A percentile compares a stretch with the other conserved stretches of the same genome.
Evolutionary conservation across 345 rosid species (phyloP).

Genomic region (Eucalyptus cloeziana): DNA sequence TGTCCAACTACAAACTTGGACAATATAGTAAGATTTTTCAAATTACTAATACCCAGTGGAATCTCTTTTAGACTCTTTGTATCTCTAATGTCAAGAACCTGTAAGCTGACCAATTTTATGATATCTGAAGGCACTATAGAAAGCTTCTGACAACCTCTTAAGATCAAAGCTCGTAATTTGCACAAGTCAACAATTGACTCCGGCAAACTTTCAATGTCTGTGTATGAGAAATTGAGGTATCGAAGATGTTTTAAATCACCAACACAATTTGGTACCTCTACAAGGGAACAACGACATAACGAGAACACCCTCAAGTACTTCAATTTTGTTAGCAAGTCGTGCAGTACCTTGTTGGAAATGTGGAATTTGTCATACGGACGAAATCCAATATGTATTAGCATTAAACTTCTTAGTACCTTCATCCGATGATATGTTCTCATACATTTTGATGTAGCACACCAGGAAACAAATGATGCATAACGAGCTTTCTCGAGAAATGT

Average conservation of each 20-base stretch:
- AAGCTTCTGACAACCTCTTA: neutral
- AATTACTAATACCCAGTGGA: neutral
- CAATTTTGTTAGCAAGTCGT: neutral
- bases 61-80: neutral
- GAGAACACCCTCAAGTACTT: neutral
- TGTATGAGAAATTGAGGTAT: neutral
- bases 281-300: neutral
- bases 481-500: neutral
- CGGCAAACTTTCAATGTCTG: neutral
- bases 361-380: fast-evolving
- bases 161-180: neutral
- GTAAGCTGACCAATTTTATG: neutral
- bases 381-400: fast-evolving
- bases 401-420: neutral
- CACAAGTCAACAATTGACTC: neutral
- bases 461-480: neutral
- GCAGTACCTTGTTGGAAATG: neutral
- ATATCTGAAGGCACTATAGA: neutral
- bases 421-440: fast-evolving
- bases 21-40: neutral
- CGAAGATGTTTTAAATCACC: neutral
- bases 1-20: neutral
- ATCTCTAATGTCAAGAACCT: neutral
- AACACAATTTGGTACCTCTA: neutral
- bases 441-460: neutral